phyloP scores from a whole-genome alignment of 805 yeast species.

The Wickerhamiella kurtzmanii region DNA sequence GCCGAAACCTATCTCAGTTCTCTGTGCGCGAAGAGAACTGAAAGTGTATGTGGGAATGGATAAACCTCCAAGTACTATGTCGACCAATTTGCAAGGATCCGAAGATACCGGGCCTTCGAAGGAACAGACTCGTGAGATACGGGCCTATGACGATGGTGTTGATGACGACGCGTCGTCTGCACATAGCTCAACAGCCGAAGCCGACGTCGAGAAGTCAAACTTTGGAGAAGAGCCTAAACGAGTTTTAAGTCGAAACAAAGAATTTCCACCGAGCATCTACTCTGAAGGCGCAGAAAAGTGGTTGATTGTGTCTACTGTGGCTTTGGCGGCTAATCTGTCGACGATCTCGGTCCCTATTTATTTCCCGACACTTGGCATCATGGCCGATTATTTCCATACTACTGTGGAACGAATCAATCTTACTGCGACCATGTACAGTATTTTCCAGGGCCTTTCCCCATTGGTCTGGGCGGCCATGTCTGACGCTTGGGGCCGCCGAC shows the following conservation, averaged over 20 bases:
- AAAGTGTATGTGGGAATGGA: no score
- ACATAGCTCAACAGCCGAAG: no score
- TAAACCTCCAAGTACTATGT: no score
- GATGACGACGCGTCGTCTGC: no score
- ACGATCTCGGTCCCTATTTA: slow-evolving; percentile 65
- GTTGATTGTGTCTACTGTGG: slow-evolving; percentile 9
- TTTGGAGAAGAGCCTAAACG: neutral
- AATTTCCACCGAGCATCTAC: slow-evolving; percentile 11
- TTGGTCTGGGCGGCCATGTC: slow-evolving; percentile 54
- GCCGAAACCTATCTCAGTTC: no score
- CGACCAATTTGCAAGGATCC: no score
- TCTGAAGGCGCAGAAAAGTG: slow-evolving; percentile 9
- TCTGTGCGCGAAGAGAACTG: no score
- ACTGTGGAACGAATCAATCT: slow-evolving; percentile 47
- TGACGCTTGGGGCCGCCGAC: slow-evolving; percentile 62
- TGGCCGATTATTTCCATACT: slow-evolving; percentile 42
- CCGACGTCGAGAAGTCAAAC: neutral
- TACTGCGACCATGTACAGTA: slow-evolving; percentile 61
- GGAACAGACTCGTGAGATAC: no score
- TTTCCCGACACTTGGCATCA: slow-evolving; percentile 56
- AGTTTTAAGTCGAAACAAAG: neutral
- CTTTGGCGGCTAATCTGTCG: slow-evolving; percentile 27
- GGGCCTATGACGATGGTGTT: no score
- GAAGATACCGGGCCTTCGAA: no score
- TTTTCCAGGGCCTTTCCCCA: slow-evolving; percentile 69